Percentiles rank a stretch among this genome's conserved stretches.
phyloP scores from a whole-genome alignment of 1,284 basidiomycete genomes.

The Austroboletus novae-zelandiae region DNA sequence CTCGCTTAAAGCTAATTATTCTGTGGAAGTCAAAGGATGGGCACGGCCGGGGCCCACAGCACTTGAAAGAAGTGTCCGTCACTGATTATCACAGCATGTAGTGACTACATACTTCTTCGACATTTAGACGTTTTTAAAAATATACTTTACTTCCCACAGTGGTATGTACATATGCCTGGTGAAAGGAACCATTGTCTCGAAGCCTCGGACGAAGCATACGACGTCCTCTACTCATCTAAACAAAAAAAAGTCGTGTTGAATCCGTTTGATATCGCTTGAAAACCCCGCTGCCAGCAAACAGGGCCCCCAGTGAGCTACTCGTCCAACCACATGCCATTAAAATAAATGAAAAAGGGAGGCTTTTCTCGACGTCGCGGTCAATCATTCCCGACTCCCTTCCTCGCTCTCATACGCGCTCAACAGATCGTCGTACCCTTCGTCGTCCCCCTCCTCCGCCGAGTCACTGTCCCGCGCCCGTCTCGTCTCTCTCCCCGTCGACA shows the following conservation, averaged over 20 bases:
- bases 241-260: background rate
- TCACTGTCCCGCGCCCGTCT: constrained; percentile 51
- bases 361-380: background rate
- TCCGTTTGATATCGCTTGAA: background rate
- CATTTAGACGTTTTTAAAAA: no score
- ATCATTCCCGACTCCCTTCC: constrained; percentile 36
- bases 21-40: no score
- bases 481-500: constrained; percentile 42
- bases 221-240: background rate
- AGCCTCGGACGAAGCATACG: background rate
- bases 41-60: no score
- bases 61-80: no score
- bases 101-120: no score
- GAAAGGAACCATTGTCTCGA: background rate
- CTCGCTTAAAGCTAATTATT: no score
- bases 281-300: background rate
- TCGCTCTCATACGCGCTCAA: constrained; percentile 79
- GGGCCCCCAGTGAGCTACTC: no score
- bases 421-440: constrained; percentile 74
- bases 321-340: no score
- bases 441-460: constrained; percentile 66
- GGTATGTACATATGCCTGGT: background rate
- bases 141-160: no score
- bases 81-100: no score
- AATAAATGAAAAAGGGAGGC: no score